phyloP scores from a whole-genome alignment of 2,329 filamentous ascomycete species.

The Aspergillus floridensis region DNA sequence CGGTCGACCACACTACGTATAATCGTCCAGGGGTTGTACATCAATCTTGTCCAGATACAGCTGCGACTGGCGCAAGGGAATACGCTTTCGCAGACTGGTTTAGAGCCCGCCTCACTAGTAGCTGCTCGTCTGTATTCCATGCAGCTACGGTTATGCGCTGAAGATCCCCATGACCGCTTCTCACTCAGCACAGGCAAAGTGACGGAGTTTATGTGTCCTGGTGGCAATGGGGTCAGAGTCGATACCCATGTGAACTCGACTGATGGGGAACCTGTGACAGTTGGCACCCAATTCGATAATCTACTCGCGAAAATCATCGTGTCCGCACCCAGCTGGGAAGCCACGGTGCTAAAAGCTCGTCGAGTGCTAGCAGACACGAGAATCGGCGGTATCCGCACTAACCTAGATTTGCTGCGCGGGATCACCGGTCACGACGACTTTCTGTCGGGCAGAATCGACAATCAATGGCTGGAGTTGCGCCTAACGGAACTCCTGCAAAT shows the following conservation, averaged over 20 bases:
- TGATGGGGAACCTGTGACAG: slow-evolving; percentile 37
- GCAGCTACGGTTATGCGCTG: slow-evolving; percentile 58
- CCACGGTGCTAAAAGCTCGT: slow-evolving; percentile 52
- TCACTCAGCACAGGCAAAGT: slow-evolving; percentile 61
- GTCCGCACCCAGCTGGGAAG: slow-evolving; percentile 54
- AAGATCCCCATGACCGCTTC: slow-evolving; percentile 54
- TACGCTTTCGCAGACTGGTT: slow-evolving; percentile 37
- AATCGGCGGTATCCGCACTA: slow-evolving; percentile 59
- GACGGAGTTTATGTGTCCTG: slow-evolving; percentile 53
- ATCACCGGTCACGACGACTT: slow-evolving; percentile 55
- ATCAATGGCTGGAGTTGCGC: slow-evolving; percentile 57
- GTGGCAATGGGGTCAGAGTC: slow-evolving; percentile 57
- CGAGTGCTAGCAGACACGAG: slow-evolving; percentile 56
- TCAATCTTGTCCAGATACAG: slow-evolving; percentile 58
- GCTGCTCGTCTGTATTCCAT: slow-evolving; percentile 39
- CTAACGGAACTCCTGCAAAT: slow-evolving; percentile 42
- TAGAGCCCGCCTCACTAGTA: slow-evolving; percentile 22
- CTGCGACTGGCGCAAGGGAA: slow-evolving; percentile 54
- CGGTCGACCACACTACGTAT: slow-evolving; percentile 57
- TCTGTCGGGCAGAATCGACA: slow-evolving; percentile 48
- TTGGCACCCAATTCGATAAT: slow-evolving; percentile 59
- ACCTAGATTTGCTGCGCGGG: slow-evolving; percentile 53
- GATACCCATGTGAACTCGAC: slow-evolving; percentile 54
- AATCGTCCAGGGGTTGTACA: slow-evolving; percentile 60
- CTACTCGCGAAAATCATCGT: slow-evolving; percentile 60